phyloP scores from a whole-genome alignment of 495 filamentous ascomycete species.

The Xylaria longipes region DNA sequence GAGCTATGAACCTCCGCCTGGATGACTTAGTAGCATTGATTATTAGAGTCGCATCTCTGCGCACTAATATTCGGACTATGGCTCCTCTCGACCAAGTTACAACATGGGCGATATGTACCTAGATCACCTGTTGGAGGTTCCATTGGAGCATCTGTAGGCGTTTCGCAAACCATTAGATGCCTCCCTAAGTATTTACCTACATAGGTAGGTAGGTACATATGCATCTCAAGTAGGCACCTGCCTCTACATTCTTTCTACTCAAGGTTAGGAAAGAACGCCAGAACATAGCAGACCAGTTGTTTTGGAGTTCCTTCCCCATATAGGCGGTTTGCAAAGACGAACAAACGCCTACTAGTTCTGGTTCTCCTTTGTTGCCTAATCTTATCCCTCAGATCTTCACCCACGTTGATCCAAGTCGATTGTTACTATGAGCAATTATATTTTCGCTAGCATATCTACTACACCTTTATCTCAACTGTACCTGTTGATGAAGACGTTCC shows the following conservation, averaged over 20 bases:
- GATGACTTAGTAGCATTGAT: not conserved
- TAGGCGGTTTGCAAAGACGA: not conserved
- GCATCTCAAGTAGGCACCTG: not conserved
- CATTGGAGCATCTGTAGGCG: not conserved
- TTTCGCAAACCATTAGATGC: too few relatives aligned
- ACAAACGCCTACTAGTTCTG: too few relatives aligned
- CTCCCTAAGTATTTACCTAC: too few relatives aligned
- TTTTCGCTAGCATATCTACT: not conserved
- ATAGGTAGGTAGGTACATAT: not conserved
- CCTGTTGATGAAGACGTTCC: not conserved
- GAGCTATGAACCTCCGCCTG: not conserved
- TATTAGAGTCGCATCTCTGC: too few relatives aligned
- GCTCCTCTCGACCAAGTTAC: not conserved
- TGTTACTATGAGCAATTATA: not conserved
- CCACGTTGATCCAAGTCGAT: not conserved
- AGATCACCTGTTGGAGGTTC: not conserved
- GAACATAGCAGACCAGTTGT: not conserved
- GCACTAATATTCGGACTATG: not conserved
- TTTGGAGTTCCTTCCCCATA: not conserved
- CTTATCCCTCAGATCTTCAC: not conserved
- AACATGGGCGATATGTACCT: not conserved
- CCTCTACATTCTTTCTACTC: not conserved
- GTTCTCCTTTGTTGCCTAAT: not conserved
- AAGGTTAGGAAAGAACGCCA: not conserved
- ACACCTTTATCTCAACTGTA: not conserved